phyloP scores from a whole-genome alignment of 768 basidiomycete species.

The Crepidotus variabilis region DNA sequence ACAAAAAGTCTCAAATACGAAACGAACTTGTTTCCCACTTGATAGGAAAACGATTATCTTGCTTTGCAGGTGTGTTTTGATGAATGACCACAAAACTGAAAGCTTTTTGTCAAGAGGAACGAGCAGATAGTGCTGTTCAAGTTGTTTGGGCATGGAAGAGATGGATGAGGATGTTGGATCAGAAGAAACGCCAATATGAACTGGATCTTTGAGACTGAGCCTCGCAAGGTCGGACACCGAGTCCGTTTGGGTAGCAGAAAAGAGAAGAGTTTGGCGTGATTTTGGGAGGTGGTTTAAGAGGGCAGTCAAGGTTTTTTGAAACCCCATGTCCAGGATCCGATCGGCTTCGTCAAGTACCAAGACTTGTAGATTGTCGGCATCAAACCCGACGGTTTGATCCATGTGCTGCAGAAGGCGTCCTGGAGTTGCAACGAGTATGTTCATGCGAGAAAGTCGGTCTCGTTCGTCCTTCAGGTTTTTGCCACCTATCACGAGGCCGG shows the following conservation, averaged over 20 bases:
- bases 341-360: slow-evolving; percentile 97
- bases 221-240: slow-evolving; percentile 87
- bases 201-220: slow-evolving; percentile 81
- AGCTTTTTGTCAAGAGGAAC: slow-evolving; percentile 85
- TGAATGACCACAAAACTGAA: slow-evolving; percentile 89
- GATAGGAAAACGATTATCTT: slow-evolving; percentile 95
- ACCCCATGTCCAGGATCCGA: slow-evolving; percentile 95
- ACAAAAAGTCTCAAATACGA: slow-evolving; percentile 93
- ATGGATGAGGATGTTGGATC: slow-evolving; percentile 33
- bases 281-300: slow-evolving; percentile 90
- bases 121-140: slow-evolving; percentile 88
- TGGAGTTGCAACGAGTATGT: slow-evolving; percentile 97
- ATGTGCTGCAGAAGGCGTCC: slow-evolving; percentile 94
- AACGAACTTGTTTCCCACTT: slow-evolving; percentile 95
- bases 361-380: slow-evolving; percentile 85
- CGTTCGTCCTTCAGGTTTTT: slow-evolving; percentile 93
- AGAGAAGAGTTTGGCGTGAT: slow-evolving; percentile 90
- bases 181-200: slow-evolving; percentile 62
- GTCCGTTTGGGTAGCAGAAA: slow-evolving; percentile 94
- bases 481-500: slow-evolving; percentile 93
- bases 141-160: slow-evolving; percentile 63
- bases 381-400: slow-evolving; percentile 97
- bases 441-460: slow-evolving; percentile 88
- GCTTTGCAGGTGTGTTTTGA: slow-evolving; percentile 87
- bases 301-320: slow-evolving; percentile 82